Conservation (phyloP, 371 early-diverging fungal species). For the Rhizomucor pusillus region DNA sequence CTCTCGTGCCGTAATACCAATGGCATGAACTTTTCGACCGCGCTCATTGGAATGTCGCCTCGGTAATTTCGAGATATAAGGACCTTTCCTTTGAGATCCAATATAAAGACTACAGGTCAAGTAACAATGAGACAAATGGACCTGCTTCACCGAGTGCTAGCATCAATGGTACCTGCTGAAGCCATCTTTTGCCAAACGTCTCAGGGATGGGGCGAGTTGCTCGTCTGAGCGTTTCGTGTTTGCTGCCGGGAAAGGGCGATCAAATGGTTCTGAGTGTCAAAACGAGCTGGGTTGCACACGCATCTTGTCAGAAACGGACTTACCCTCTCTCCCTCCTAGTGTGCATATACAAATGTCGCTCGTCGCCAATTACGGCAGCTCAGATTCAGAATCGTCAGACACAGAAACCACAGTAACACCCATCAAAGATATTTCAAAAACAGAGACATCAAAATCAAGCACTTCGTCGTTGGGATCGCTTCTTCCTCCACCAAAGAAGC, state of each 20-base stretch:
- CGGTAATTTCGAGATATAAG: conserved; percentile 83
- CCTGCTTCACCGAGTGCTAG: not conserved
- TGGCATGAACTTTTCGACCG: conserved; percentile 97
- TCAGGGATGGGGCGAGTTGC: not conserved
- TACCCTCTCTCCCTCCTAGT: not conserved
- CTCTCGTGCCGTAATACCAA: conserved; percentile 50
- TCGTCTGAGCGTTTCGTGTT: too few species aligned
- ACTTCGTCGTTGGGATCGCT: conserved; percentile 10
- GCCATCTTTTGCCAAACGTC: conserved; percentile 11
- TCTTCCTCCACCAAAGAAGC: conserved; percentile 19
- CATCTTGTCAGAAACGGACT: not conserved
- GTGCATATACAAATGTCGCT: conserved; percentile 12
- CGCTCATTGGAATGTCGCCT: conserved; percentile 92
- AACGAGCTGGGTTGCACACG: not conserved
- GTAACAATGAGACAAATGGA: not conserved
- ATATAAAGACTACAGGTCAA: conserved; percentile 61
- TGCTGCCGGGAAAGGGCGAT: not conserved
- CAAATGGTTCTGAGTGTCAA: not conserved
- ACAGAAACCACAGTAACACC: conserved; percentile 4
- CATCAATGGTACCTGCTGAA: conserved; percentile 21
- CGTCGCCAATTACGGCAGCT: conserved; percentile 17
- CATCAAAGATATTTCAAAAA: not conserved
- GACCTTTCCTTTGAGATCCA: conserved; percentile 95
- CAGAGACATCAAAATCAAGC: not conserved
- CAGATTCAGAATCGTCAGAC: conserved; percentile 19